Evolutionary conservation across 2,329 filamentous ascomycete genomes (phyloP).

Genomic region (Clonostachys byssicola): DNA sequence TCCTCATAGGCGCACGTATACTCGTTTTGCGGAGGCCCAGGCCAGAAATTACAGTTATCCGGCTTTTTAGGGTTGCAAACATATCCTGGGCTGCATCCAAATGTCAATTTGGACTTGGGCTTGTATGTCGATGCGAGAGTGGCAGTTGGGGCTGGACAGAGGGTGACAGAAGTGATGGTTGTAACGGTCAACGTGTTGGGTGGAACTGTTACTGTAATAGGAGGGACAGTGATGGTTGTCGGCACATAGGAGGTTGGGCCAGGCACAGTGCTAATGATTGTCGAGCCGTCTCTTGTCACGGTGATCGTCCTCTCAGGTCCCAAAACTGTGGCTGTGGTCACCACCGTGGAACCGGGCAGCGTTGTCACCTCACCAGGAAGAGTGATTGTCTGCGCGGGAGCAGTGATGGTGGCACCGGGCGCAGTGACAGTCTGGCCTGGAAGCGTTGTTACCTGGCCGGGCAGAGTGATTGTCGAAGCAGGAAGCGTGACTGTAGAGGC

Average conservation of each 20-base stretch:
- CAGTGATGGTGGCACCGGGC: conserved; percentile 8
- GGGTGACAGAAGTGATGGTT: conserved; percentile 20
- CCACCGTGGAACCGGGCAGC: conserved; percentile 18
- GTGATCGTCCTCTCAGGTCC: conserved; percentile 20
- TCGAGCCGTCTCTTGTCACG: conserved; percentile 18
- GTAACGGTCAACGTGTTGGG: conserved; percentile 18
- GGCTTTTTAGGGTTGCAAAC: conserved; percentile 50
- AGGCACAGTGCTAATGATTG: conserved; percentile 19
- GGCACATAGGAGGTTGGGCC: conserved; percentile 20
- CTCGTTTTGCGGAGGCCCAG: conserved; percentile 34
- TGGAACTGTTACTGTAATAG: conserved; percentile 18
- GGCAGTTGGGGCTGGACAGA: conserved; percentile 41
- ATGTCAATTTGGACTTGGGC: conserved; percentile 37
- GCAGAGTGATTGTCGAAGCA: conserved; percentile 15
- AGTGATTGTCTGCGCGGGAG: conserved; percentile 7
- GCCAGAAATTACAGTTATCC: conserved; percentile 45
- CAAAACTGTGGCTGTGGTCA: conserved; percentile 22
- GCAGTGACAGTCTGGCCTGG: conserved; percentile 8
- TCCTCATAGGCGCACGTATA: conserved; percentile 40
- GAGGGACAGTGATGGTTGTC: conserved; percentile 16
- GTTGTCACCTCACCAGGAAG: conserved; percentile 11
- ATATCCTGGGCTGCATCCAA: conserved; percentile 47
- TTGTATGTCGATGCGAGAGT: conserved; percentile 17
- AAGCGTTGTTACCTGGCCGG: conserved; percentile 14
- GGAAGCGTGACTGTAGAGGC: conserved; percentile 8